phyloP scores from a whole-genome alignment of 192 early-diverging fungal species.

The Podila horticola region DNA sequence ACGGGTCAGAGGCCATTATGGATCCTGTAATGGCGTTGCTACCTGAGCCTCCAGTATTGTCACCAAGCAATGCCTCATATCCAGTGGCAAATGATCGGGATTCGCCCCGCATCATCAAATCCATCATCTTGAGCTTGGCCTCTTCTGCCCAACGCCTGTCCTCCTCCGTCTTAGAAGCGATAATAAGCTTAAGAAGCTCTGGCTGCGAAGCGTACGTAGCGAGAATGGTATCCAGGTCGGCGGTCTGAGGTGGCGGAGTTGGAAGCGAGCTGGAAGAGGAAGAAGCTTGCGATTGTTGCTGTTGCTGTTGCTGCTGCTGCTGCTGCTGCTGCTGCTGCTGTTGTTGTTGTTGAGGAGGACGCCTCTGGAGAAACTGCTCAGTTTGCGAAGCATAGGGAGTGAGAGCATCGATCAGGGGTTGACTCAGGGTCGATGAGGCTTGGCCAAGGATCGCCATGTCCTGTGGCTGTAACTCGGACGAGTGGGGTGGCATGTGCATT shows the following conservation, averaged over 20 bases:
- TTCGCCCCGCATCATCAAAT: slow-evolving; percentile 55
- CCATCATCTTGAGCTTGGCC: slow-evolving; percentile 61
- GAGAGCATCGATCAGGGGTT: slow-evolving; percentile 1
- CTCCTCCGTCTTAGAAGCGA: slow-evolving; percentile 65
- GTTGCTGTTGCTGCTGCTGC: slow-evolving; percentile 13
- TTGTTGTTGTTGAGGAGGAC: slow-evolving; percentile 6
- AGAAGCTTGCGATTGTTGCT: not conserved
- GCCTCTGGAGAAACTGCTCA: slow-evolving; percentile 3
- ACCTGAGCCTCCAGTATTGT: slow-evolving; percentile 3
- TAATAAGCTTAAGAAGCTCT: slow-evolving; percentile 63
- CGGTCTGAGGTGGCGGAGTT: slow-evolving; percentile 33
- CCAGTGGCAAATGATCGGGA: slow-evolving; percentile 29
- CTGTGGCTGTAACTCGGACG: not conserved
- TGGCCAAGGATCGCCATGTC: slow-evolving; percentile 1
- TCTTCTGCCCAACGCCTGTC: slow-evolving; percentile 67
- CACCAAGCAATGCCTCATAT: slow-evolving; percentile 21
- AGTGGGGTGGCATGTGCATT: not conserved
- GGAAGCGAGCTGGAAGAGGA: not conserved
- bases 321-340: not conserved
- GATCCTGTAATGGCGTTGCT: not conserved
- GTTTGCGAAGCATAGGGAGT: not conserved
- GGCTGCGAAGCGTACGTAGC: slow-evolving; percentile 58
- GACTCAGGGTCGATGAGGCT: not conserved
- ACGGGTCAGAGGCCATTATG: not conserved
- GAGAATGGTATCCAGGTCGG: slow-evolving; percentile 62